These are phyloP conservation scores for Pythium volutum DNA, from an alignment of 352 stramenopile species.

Conservation along the genomic window DNA sequence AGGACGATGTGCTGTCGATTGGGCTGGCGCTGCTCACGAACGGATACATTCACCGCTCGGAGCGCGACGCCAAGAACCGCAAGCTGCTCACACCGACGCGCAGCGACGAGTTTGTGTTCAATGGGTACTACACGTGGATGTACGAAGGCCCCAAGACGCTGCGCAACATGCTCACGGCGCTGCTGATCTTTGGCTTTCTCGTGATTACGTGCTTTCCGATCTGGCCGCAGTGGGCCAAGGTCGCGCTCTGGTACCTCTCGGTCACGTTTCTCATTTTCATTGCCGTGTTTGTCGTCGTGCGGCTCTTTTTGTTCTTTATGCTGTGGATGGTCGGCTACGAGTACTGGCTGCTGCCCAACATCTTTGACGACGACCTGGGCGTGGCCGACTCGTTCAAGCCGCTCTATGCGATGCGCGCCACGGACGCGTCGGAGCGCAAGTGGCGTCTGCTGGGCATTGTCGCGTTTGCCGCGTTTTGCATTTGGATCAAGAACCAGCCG, in stretches of 20 bases:
- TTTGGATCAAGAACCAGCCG: conserved; percentile 98
- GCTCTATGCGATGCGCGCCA: conserved; percentile 87
- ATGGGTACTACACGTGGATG: conserved; percentile 99
- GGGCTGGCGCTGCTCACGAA: conserved; percentile 72
- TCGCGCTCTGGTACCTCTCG: conserved; percentile 97
- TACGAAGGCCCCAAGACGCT: conserved; percentile 98
- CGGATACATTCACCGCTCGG: conserved; percentile 86
- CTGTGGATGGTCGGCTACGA: conserved; percentile 95
- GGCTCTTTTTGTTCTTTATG: conserved; percentile 95
- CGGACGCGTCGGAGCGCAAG: conserved; percentile 90
- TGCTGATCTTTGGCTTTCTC: conserved; percentile 97
- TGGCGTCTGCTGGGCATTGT: conserved; percentile 93
- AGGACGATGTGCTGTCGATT: conserved; percentile 75
- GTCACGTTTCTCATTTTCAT: conserved; percentile 99
- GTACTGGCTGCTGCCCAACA: conserved; percentile 98
- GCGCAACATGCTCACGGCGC: conserved; percentile 95
- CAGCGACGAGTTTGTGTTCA: conserved; percentile 92
- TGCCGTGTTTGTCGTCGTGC: conserved; percentile 94
- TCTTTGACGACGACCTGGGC: conserved; percentile 98
- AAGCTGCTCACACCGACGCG: conserved; percentile 77
- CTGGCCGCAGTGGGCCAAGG: conserved; percentile 98
- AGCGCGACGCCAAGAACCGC: conserved; percentile 84
- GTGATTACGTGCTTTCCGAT: conserved; percentile 98
- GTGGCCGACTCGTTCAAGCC: conserved; percentile 98
- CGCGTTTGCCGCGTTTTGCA: conserved; percentile 94